Evolutionary conservation across 306 rosid species (phyloP).

Genomic region (Bauhinia variegata): DNA sequence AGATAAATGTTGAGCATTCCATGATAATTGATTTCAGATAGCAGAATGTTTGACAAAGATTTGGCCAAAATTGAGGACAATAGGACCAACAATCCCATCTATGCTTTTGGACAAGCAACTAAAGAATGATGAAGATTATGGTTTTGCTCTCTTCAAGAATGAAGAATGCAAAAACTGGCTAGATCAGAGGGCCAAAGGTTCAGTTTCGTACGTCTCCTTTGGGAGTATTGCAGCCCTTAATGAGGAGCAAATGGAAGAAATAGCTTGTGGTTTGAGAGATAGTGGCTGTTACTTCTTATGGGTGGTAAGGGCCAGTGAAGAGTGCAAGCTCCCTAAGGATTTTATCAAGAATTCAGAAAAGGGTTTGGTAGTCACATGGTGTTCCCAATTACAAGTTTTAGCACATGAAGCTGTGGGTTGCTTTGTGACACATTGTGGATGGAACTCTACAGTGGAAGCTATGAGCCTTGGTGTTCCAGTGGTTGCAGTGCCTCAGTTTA

Average conservation of each 20-base stretch:
- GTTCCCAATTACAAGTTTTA: too few relatives aligned
- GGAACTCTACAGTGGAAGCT: too few relatives aligned
- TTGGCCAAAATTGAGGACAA: constrained; percentile 34
- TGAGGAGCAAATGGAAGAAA: constrained; percentile 12
- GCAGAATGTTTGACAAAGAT: constrained; percentile 3
- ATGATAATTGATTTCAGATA: too few relatives aligned
- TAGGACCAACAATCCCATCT: constrained; percentile 34
- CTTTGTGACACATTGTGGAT: too few relatives aligned
- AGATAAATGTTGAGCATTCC: too few relatives aligned
- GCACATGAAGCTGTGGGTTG: too few relatives aligned
- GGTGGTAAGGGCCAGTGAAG: not conserved
- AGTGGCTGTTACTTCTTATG: constrained; percentile 3
- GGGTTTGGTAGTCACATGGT: too few relatives aligned
- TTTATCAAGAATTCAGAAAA: constrained; percentile 22
- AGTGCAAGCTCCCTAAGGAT: constrained; percentile 22
- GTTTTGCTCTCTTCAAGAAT: not conserved
- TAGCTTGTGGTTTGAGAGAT: constrained; percentile 1
- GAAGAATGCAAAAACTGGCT: constrained; percentile 11
- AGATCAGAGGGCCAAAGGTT: not conserved
- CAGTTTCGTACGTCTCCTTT: constrained; percentile 9
- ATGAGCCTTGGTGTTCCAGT: constrained; percentile 38
- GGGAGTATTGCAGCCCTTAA: not conserved
- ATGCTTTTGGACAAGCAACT: constrained; percentile 19
- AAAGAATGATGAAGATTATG: constrained; percentile 11
- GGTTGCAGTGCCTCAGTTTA: constrained; percentile 33